Base-by-base conservation (phyloP, 805 yeast species). In the Metschnikowia drakensbergensis region DNA sequence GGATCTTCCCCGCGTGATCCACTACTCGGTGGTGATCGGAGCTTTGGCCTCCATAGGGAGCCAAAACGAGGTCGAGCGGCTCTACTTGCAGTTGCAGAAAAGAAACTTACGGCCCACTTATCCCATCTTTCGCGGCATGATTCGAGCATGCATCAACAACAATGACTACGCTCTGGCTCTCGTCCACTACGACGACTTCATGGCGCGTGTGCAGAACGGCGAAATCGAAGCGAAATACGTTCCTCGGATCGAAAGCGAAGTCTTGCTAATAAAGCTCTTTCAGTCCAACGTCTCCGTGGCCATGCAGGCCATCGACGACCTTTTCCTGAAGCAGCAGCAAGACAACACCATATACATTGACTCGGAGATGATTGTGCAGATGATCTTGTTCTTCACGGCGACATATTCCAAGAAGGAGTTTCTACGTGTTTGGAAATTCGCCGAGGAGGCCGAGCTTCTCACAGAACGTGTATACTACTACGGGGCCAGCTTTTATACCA, bases 1-100 rank as follows among this genome's bases (percentile, higher is more conserved):
- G 1, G 68, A 76, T 37, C 63, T 79, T 26, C 86, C 87, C 1
- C 73, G 74, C 42, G 64, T 72, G 29, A 58, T 61, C 28, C 88
- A 85, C 54, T 86, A 85, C 59, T 71, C 77, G 3, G 75, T 81
- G 13, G 81, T 84, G 9, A 82, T 86, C 77, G 65, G 70, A 46
- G 81, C 86, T 0, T 65, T 86, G 51, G 82, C 87, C 0, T 53
- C 58, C 4, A 60, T 68, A 31, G 83, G 80, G 7, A 81, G 78
- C 54, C 64, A 58, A 36, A 72, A 62, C 35, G 76, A 73, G 59
- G 81, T 78, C 8, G 77, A 76, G 27, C 63, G 60, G 48, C 66
- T 86, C 48, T 84, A 72, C 64, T 51, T 66, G n/a, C 76, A 79
- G 57, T 57, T 82, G 29, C 40, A 66, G 4, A 63, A 68, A 45